Evolutionary conservation across 768 basidiomycete genomes (phyloP), one percentile per base, ranked within the genome.

Genomic region (Cystobasidium onofrii): DNA sequence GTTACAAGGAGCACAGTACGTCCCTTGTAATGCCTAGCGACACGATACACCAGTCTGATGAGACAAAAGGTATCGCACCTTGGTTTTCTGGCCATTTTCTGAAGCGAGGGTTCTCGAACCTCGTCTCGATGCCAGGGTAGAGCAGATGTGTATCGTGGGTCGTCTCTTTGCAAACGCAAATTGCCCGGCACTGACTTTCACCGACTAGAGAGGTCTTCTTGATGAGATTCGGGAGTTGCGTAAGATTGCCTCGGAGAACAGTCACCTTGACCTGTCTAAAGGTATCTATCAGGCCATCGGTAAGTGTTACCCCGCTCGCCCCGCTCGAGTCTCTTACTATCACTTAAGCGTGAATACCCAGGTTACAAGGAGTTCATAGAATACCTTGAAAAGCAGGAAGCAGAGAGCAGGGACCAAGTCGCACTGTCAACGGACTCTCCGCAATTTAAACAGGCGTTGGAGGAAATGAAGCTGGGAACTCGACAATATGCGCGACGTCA

Each of bases 261-360:
- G 75, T 15, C 65, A 67, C 31, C 73, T 81, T n/a, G 86, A 92
- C 78, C 89, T 87, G 77, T 90, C 90, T 0, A 81, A 88, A 12
- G 95, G 96, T 0, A 90, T 98, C 72, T 97, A 90, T 81, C 96
- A 99, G 80, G 87, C 91, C 0, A 99, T 99, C 74, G 95, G 94
- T 90, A 78, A 52, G 77, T 64, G 25, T 25, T 55, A 39, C 15
- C 34, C 57, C 57, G 1, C 18, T n/a, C n/a, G n/a, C n/a, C n/a
- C n/a, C n/a, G n/a, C n/a, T n/a, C n/a, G n/a, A n/a, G n/a, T n/a
- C n/a, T n/a, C n/a, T n/a, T n/a, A n/a, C n/a, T n/a, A n/a, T n/a
- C n/a, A n/a, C n/a, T 23, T 1, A 29, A 29, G 62, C 1, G 36
- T n/a, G 52, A 0, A 60, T 31, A 33, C 31, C 44, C 77, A 97